phyloP scores from a whole-genome alignment of 1,139 yeast species.

The Saccharomyces hybrid region DNA sequence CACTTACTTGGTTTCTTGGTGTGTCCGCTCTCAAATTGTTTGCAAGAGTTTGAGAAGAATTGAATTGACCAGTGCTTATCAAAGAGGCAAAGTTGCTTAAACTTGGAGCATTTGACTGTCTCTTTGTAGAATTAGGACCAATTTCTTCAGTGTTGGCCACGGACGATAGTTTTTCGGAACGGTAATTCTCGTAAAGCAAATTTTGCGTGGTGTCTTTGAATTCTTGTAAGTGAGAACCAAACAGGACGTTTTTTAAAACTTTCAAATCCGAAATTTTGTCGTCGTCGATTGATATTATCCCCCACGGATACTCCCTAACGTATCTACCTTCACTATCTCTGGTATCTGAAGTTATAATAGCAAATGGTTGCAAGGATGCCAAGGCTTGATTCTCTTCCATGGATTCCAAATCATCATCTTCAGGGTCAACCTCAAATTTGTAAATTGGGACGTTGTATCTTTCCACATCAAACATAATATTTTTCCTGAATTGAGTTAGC shows the following conservation, averaged over 20 bases:
- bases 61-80: slow-evolving; percentile 30
- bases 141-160: slow-evolving; percentile 25
- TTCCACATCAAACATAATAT: slow-evolving; percentile 51
- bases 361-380: slow-evolving; percentile 61
- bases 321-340: slow-evolving; percentile 44
- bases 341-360: slow-evolving; percentile 59
- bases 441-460: slow-evolving; percentile 62
- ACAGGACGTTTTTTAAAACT: slow-evolving; percentile 54
- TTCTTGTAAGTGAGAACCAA: slow-evolving; percentile 72
- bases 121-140: slow-evolving; percentile 8
- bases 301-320: slow-evolving; percentile 75
- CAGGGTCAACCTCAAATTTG: slow-evolving; percentile 50
- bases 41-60: slow-evolving; percentile 28
- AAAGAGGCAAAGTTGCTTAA: slow-evolving; percentile 31
- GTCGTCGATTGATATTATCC: slow-evolving; percentile 44
- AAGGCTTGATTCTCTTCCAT: slow-evolving; percentile 58
- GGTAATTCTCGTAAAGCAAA: slow-evolving; percentile 67
- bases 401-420: slow-evolving; percentile 57
- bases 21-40: not conserved
- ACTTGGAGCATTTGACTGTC: slow-evolving; percentile 31
- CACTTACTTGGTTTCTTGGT: not conserved
- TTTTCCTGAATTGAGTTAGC: slow-evolving; percentile 45
- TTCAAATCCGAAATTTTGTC: slow-evolving; percentile 56
- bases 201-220: slow-evolving; percentile 76
- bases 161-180: slow-evolving; percentile 57